Conservation (phyloP, 352 stramenopile species). For the Phytophthora fragariaefolia region DNA sequence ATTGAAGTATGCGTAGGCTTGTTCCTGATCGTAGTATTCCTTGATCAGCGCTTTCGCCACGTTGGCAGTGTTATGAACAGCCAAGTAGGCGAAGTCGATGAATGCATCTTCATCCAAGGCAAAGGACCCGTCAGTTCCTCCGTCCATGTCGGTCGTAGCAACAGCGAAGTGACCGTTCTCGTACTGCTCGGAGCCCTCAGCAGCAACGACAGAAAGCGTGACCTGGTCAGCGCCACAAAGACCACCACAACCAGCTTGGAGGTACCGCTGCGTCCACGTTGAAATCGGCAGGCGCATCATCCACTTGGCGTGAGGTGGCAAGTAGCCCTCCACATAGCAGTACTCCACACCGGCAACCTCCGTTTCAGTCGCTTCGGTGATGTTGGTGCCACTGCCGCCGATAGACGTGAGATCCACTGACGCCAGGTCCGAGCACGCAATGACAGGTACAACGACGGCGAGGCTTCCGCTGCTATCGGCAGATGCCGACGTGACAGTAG, state of each 20-base stretch:
- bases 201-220: slow-evolving; percentile 29
- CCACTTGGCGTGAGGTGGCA: slow-evolving; percentile 39
- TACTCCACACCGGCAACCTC: slow-evolving; percentile 36
- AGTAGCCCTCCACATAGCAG: slow-evolving; percentile 41
- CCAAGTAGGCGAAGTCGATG: slow-evolving; percentile 43
- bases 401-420: slow-evolving; percentile 35
- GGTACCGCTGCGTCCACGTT: slow-evolving; percentile 49
- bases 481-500: slow-evolving; percentile 4
- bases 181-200: slow-evolving; percentile 25
- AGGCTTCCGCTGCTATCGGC: slow-evolving; percentile 25
- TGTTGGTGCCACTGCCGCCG: slow-evolving; percentile 27
- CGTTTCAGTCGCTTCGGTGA: slow-evolving; percentile 30
- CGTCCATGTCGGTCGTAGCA: slow-evolving; percentile 42
- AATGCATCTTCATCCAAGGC: slow-evolving; percentile 33
- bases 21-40: slow-evolving; percentile 44
- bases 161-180: slow-evolving; percentile 41
- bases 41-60: slow-evolving; percentile 47
- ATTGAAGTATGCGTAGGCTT: slow-evolving; percentile 47
- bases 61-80: slow-evolving; percentile 37
- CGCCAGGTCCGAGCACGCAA: slow-evolving; percentile 31
- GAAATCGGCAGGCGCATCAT: slow-evolving; percentile 36
- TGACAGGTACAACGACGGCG: slow-evolving; percentile 31
- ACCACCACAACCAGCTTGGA: slow-evolving; percentile 43
- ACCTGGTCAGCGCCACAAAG: slow-evolving; percentile 32
- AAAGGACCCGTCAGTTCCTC: slow-evolving; percentile 34